Conservation (phyloP, 2,329 filamentous ascomycete species). For the Aureobasidium zeae region DNA sequence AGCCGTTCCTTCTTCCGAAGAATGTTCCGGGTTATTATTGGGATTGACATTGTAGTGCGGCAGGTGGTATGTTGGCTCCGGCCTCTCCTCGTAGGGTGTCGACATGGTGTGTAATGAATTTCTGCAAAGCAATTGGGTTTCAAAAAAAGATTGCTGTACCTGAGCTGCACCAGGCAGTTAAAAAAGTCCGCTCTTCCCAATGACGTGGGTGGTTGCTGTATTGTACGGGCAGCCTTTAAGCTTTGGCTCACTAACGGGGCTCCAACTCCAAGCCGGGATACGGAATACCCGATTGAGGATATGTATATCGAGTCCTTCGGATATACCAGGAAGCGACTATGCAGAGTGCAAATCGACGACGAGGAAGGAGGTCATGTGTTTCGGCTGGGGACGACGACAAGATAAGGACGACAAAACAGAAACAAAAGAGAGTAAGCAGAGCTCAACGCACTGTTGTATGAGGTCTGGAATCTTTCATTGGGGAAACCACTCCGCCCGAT, state of each 20-base stretch:
- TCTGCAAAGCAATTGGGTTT: neutral
- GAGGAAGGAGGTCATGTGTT: neutral
- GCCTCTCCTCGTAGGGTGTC: constrained; percentile 28
- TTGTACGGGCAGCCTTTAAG: no score
- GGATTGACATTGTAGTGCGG: constrained; percentile 28
- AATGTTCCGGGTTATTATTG: constrained; percentile 21
- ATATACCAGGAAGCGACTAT: no score
- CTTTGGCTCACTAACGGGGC: no score
- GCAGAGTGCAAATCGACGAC: neutral
- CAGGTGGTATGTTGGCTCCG: constrained; percentile 22
- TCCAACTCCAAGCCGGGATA: no score
- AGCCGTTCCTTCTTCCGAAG: constrained; percentile 30
- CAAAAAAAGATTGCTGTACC: neutral
- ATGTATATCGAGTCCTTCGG: no score
- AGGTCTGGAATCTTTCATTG: no score
- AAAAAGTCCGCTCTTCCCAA: constrained; percentile 6
- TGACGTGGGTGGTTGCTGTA: constrained; percentile 9
- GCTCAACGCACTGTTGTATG: no score
- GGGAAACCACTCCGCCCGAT: no score
- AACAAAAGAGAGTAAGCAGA: constrained; percentile 1
- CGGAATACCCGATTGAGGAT: no score
- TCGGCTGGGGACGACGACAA: no score
- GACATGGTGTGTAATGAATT: constrained; percentile 22
- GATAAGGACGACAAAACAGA: neutral
- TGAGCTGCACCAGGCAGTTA: constrained; percentile 6